These are phyloP conservation scores for Pythium pectinolyticum DNA, from an alignment of 352 stramenopile genomes.

Conservation along the genomic window DNA sequence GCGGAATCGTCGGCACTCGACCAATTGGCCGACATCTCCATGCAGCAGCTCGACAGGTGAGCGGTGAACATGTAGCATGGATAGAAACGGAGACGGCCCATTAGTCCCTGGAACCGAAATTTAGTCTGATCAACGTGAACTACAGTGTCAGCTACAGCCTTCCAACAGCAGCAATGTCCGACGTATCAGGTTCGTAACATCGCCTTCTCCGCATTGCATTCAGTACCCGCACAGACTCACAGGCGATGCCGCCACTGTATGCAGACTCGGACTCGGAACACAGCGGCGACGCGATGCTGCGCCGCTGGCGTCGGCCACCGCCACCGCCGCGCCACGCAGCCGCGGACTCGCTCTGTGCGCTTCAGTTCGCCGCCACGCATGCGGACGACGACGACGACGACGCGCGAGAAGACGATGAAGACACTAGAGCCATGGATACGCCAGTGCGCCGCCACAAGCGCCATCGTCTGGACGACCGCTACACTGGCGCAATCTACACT, in stretches of 20 bases:
- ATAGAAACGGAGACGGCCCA: too few relatives aligned
- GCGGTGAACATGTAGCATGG: neutral
- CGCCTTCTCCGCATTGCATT: too few relatives aligned
- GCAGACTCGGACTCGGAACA: slow-evolving; percentile 21
- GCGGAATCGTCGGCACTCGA: slow-evolving; percentile 14
- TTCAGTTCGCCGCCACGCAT: neutral
- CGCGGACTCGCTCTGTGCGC: neutral
- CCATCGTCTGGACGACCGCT: too few relatives aligned
- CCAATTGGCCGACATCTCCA: slow-evolving; percentile 16
- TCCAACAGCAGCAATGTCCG: neutral
- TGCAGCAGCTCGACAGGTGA: slow-evolving; percentile 21
- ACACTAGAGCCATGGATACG: too few relatives aligned
- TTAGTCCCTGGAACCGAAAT: too few relatives aligned
- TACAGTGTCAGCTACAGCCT: neutral
- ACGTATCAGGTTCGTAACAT: slow-evolving; percentile 9
- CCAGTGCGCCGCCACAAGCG: too few relatives aligned
- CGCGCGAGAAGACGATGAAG: too few relatives aligned
- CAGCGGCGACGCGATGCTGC: slow-evolving; percentile 22
- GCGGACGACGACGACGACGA: slow-evolving; percentile 6
- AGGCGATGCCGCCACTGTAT: too few relatives aligned
- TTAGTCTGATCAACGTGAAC: neutral
- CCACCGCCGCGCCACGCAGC: neutral
- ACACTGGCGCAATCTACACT: too few relatives aligned
- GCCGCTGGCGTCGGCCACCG: slow-evolving; percentile 15
- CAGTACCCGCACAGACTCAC: too few relatives aligned